Conservation (phyloP, 768 basidiomycete species). For the Basidioascus undulatus region DNA sequence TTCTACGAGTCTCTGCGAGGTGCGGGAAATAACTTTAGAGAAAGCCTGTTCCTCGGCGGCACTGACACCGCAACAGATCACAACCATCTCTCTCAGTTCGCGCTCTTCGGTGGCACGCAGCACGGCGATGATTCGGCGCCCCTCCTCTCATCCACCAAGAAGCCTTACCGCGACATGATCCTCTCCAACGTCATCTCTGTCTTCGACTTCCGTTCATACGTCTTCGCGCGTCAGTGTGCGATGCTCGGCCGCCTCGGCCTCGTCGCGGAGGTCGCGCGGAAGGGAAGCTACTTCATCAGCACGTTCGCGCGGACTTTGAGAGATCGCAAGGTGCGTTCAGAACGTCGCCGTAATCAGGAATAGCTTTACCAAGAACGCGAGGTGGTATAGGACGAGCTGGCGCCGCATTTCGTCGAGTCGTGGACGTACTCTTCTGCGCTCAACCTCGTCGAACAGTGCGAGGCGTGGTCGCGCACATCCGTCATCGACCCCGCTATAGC, state of each 20-base stretch:
- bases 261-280: constrained; percentile 43
- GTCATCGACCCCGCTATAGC: constrained; percentile 27
- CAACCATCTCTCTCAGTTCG: constrained; percentile 83
- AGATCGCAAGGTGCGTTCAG: constrained; percentile 46
- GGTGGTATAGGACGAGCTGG: constrained; percentile 17
- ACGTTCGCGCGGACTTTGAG: constrained; percentile 50
- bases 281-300: constrained; percentile 48
- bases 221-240: constrained; percentile 62
- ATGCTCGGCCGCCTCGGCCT: constrained; percentile 45
- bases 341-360: background rate
- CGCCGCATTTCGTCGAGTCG: constrained; percentile 53
- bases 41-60: no score
- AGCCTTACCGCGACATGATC: constrained; percentile 72
- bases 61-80: no score
- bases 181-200: constrained; percentile 72
- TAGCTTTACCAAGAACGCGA: background rate
- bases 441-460: constrained; percentile 55
- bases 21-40: constrained; percentile 2
- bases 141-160: constrained; percentile 50
- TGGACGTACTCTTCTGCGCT: constrained; percentile 84
- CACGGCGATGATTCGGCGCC: constrained; percentile 55
- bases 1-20: constrained; percentile 30
- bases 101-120: constrained; percentile 45
- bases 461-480: constrained; percentile 31
- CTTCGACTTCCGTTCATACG: constrained; percentile 78